Conservation (phyloP, 169 alveolate species). For the Cryptosporidium sp. region DNA sequence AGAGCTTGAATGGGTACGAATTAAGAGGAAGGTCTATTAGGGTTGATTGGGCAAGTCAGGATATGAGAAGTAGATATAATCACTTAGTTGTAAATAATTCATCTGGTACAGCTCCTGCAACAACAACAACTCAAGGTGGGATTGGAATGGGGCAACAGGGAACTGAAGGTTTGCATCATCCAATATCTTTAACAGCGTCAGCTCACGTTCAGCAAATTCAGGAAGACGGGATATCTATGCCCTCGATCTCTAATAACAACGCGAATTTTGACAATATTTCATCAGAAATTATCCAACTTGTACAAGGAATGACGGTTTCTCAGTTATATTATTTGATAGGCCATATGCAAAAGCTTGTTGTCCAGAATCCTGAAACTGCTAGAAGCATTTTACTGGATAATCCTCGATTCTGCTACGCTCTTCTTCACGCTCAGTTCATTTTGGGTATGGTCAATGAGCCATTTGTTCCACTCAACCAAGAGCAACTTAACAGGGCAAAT, state of each 20-base stretch:
- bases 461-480: constrained; percentile 55
- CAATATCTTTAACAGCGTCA: constrained; percentile 13
- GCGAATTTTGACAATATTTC: constrained; percentile 8
- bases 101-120: constrained; percentile 1
- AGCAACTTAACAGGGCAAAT: constrained; percentile 61
- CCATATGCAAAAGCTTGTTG: constrained; percentile 76
- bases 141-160: constrained; percentile 30
- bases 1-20: constrained; percentile 79
- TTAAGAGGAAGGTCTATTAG: constrained; percentile 78
- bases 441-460: constrained; percentile 77
- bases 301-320: constrained; percentile 63
- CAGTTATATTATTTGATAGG: constrained; percentile 78
- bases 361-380: constrained; percentile 67
- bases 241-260: constrained; percentile 6
- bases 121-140: constrained; percentile 18
- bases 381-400: constrained; percentile 74
- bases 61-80: constrained; percentile 76
- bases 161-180: constrained; percentile 38
- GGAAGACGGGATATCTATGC: constrained; percentile 15
- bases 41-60: constrained; percentile 81
- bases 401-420: constrained; percentile 77
- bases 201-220: constrained; percentile 35
- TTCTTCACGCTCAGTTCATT: constrained; percentile 78
- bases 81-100: constrained; percentile 49
- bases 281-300: constrained; percentile 26